A percentile compares a stretch with the other conserved stretches of the same genome.
Conservation (phyloP, 306 rosid genomes). For the Sesbania bispinosa region DNA sequence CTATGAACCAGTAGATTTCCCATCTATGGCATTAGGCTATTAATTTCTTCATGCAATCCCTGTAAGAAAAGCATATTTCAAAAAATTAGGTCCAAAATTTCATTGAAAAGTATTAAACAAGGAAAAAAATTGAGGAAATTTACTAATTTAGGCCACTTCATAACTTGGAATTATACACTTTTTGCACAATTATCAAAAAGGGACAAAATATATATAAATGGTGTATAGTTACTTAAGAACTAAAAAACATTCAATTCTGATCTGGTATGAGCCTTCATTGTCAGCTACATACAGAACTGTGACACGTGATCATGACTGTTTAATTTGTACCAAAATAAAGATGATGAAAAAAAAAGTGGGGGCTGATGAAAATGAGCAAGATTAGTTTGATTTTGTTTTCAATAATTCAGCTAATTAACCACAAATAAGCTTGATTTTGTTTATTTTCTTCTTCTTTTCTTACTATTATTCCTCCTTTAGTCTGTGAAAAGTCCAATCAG, state of each 20-base stretch:
- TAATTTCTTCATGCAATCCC: neutral
- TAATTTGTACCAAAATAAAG: too few species aligned
- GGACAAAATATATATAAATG: neutral
- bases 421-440: neutral
- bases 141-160: neutral
- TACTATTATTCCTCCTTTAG: neutral
- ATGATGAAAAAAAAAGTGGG: too few species aligned
- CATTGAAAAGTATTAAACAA: neutral
- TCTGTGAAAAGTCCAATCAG: slow-evolving; percentile 18
- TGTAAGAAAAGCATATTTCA: slow-evolving; percentile 2
- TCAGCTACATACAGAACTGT: neutral
- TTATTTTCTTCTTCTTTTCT: too few species aligned
- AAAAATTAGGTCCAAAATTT: neutral
- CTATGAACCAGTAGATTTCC: neutral
- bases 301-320: neutral
- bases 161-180: neutral
- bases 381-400: too few species aligned
- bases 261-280: slow-evolving; percentile 16
- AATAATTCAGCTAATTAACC: too few species aligned
- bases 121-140: neutral
- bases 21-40: neutral
- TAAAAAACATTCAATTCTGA: neutral
- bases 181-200: neutral
- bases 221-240: neutral
- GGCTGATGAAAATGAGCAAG: too few species aligned